Conservation (phyloP, 768 basidiomycete genomes). For the Mycena galopus region DNA sequence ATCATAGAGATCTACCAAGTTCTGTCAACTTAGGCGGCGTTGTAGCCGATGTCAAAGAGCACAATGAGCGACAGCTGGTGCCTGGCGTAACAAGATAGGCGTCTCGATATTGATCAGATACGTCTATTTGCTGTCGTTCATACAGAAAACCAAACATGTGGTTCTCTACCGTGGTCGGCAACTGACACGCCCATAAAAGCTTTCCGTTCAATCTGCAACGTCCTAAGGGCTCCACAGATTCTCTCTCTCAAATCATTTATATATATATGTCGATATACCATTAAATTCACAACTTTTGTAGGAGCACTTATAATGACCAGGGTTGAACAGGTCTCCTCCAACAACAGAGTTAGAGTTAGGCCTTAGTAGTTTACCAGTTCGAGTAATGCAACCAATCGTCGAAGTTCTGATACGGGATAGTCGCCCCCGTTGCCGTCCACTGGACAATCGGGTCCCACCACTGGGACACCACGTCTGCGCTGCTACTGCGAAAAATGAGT, state of each 20-base stretch:
- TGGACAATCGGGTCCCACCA: conserved; percentile 23
- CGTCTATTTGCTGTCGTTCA: not conserved
- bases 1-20: not conserved
- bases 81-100: not conserved
- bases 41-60: not conserved
- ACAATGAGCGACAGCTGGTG: not conserved
- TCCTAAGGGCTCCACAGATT: no score
- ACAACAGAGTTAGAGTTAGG: no score
- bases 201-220: no score
- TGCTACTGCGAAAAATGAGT: not conserved
- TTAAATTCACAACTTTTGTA: no score
- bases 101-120: not conserved
- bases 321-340: no score
- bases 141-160: not conserved
- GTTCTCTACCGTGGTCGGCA: not conserved
- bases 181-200: not conserved
- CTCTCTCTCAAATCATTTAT: no score
- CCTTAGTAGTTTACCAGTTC: conserved; percentile 2
- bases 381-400: conserved; percentile 33
- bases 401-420: conserved; percentile 35
- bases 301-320: no score
- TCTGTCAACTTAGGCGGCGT: not conserved
- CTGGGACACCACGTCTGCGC: conserved; percentile 9
- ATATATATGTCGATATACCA: no score
- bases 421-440: conserved; percentile 33